These are phyloP conservation scores for Chondrostereum purpureum DNA, from an alignment of 1,284 basidiomycete species.

Conservation along the genomic window DNA sequence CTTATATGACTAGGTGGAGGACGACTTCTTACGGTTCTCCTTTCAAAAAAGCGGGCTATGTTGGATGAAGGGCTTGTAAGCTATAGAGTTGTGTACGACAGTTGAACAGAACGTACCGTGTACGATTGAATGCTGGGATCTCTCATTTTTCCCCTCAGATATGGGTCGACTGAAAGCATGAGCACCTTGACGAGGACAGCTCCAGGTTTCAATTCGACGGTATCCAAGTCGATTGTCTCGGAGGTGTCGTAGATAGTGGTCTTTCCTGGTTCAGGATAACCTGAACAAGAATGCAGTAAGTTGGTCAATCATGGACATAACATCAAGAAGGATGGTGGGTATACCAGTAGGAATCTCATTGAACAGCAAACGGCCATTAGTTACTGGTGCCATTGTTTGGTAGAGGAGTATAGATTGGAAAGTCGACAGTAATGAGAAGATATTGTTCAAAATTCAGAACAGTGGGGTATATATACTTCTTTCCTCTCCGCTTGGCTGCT, in stretches of 20 bases:
- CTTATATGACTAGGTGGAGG: not conserved
- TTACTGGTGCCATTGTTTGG: constrained; percentile 24
- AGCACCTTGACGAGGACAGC: constrained; percentile 46
- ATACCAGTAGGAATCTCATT: constrained; percentile 26
- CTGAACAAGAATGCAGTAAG: constrained; percentile 16
- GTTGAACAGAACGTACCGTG: constrained; percentile 14
- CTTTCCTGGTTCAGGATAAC: constrained; percentile 42
- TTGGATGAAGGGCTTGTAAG: not conserved
- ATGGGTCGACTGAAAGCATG: constrained; percentile 43
- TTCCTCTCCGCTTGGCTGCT: too few species aligned
- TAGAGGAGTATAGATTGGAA: not conserved
- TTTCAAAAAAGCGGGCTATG: not conserved
- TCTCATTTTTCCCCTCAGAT: constrained; percentile 38
- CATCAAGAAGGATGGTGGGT: constrained; percentile 2
- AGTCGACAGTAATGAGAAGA: not conserved
- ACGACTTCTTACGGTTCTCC: not conserved
- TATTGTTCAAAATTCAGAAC: too few species aligned
- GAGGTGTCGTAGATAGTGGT: constrained; percentile 42
- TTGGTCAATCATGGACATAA: not conserved
- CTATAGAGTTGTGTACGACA: not conserved
- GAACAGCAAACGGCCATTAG: constrained; percentile 31
- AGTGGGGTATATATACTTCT: too few species aligned
- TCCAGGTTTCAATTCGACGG: constrained; percentile 37
- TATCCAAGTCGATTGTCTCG: constrained; percentile 44
- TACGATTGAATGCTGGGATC: constrained; percentile 20